Evolutionary conservation across 139 green algal species (phyloP), one percentile per base, ranked within the genome.

Genomic region (Micractinium sp.): DNA sequence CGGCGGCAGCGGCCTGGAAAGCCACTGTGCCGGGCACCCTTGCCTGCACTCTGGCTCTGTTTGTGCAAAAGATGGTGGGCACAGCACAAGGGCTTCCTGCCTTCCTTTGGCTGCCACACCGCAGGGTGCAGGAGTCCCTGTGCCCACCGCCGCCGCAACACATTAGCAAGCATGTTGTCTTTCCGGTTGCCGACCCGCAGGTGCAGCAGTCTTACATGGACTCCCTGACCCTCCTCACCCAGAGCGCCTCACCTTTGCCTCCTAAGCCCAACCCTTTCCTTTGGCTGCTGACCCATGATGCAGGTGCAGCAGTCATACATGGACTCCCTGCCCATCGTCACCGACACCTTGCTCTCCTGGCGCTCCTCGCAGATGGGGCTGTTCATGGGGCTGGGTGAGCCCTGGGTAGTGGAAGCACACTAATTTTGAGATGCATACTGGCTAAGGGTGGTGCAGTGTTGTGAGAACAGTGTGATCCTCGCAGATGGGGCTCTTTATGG

Each of bases 281-380:
- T n/a, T 75, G 67, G 7, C 29, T 69, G n/a, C n/a, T n/a, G n/a
- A n/a, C n/a, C n/a, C n/a, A n/a, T n/a, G n/a, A n/a, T n/a, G 79
- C 79, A 69, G 78, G 78, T 84, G 25, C 90, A 90, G 92, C 93
- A 95, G 81, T 88, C 84, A 0, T 92, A 90, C 83, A 36, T 95
- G 67, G 90, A 94, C 31, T 83, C 82, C 33, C 71, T 95, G 53
- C 92, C 93, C 9, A 41, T 94, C 29, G 92, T 94, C 78, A 90
- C 90, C 29, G 63, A 27, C 63, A 12, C 63, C 63, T 23, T 41
- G 35, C 85, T 90, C 41, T 93, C 89, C 25, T 95, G 93, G 93
- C 38, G 41, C 7, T 60, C 82, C n/a, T 53, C 35, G 0, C 56
- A 79, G 25, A 73, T 69, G 3, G 92, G 92, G 1, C 56, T 95